These are phyloP conservation scores for Aspergillus steynii DNA, from an alignment of 495 filamentous ascomycete genomes.

Conservation along the genomic window DNA sequence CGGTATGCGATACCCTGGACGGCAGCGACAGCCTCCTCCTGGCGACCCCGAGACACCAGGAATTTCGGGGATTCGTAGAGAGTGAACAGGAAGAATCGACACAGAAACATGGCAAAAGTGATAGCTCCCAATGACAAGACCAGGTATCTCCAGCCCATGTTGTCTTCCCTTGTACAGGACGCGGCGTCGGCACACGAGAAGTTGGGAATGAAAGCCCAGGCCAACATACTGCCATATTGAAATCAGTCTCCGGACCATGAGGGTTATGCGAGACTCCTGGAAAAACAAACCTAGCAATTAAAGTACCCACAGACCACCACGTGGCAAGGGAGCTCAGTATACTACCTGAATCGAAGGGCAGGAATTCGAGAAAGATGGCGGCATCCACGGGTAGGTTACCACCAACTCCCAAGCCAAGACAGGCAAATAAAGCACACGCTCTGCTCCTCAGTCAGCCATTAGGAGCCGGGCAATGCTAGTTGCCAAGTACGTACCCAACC, in stretches of 20 bases:
- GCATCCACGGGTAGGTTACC: slow-evolving; percentile 27
- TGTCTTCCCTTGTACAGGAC: slow-evolving; percentile 36
- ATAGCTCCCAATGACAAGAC: slow-evolving; percentile 31
- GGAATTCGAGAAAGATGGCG: slow-evolving; percentile 23
- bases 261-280: too few species aligned
- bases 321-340: slow-evolving; percentile 50
- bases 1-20: slow-evolving; percentile 26
- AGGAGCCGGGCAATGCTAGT: too few species aligned
- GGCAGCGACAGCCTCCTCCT: slow-evolving; percentile 25
- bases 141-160: slow-evolving; percentile 31
- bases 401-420: slow-evolving; percentile 23
- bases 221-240: slow-evolving; percentile 32
- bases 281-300: slow-evolving; percentile 31
- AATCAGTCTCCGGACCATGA: not conserved
- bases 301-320: slow-evolving; percentile 55
- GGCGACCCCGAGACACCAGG: slow-evolving; percentile 21
- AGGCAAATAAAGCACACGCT: slow-evolving; percentile 22
- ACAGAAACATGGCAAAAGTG: slow-evolving; percentile 27
- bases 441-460: not conserved
- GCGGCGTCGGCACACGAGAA: slow-evolving; percentile 5
- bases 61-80: slow-evolving; percentile 42
- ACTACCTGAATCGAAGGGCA: slow-evolving; percentile 36
- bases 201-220: slow-evolving; percentile 54
- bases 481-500: slow-evolving; percentile 4
- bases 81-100: slow-evolving; percentile 52